Evolutionary conservation across 805 yeast genomes (phyloP), one percentile per base, ranked within the genome.

Genomic region (Candida koratica): DNA sequence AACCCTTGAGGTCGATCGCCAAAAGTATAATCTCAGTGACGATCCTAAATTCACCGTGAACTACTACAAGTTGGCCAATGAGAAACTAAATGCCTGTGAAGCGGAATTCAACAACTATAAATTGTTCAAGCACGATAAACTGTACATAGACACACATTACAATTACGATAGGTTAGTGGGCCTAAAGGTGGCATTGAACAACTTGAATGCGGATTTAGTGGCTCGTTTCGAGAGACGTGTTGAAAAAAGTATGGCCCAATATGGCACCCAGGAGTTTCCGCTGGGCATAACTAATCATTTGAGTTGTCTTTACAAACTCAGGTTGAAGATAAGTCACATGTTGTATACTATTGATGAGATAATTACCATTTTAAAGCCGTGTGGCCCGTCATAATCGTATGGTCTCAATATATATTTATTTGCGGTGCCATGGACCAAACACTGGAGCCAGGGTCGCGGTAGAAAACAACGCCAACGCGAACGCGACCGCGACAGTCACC

Each of bases 281-380:
- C 10, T 14, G 10, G 12, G 11, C 12, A 14, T 32, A 4, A 28
- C 35, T 5, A 31, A 44, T 24, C 29, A 36, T 28, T 24, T 44
- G 6, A 44, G 48, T 26, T 25, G 32, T 15, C 34, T 41, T 25
- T 37, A 41, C 30, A 36, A 34, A 11, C 30, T 44, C 13, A 28
- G 38, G 14, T 25, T 44, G n/a, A 37, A 41, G 23, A 32, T 41
- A 7, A 13, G 39, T 24, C 24, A 29, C 3, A 17, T 37, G 12
- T 22, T 44, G 17, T 38, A 34, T 13, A 16, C 16, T n/a, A 37
- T 44, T 14, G 48, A 44, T 35, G 42, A 41, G 43, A 38, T 44
- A 13, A 32, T 44, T n/a, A 38, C 39, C 4, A 23, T 36, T 10
- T 34, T 39, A 25, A 37, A 36, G 33, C 31, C 37, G 33, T 38